Evolutionary conservation across 768 basidiomycete genomes (phyloP), one percentile per base, ranked within the genome.

Genomic region (Pisolithus albus): DNA sequence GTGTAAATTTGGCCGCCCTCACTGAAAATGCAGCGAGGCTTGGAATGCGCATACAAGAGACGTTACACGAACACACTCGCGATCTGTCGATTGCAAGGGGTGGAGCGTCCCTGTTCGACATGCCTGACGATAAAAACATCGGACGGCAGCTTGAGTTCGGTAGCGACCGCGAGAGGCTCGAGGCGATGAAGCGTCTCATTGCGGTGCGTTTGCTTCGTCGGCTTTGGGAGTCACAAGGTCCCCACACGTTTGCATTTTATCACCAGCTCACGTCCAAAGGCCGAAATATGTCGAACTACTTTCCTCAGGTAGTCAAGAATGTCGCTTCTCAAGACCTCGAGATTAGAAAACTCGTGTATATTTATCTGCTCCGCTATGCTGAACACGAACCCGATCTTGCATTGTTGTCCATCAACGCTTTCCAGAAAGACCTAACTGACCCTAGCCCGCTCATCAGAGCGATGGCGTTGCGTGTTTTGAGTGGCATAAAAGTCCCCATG

Each of bases 251-350:
- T 28, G 21, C 15, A 32, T 36, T 47, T 4, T 51, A 48, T 49
- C 36, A 38, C 50, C 63, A 93, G 91, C 80, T 95, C 68, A 94
- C 95, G 50, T 92, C 90, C 37, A 94, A 95, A 73, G 85, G 86
- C 46, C 84, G 90, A 49, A 86, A 92, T 58, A 90, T 96, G 56
- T 86, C 93, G 23, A 81, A 86, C 54, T 94, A 92, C 78, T 98
- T 98, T 62, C 89, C 96, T 5, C 88, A 89, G 63, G 96, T 99
- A 24, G 93, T 97, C 61, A 97, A 94, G 75, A 94, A 94, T 60
- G 95, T 98, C 38, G 92, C 92, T 2, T 89, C 92, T 2, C 82
- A 83, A 50, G 90, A 91, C 63, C 82, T 98, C 46, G 92, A 96
- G 68, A 86, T 95, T 61, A 84, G 95, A 53, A 97, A 98, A 70